Conservation (phyloP, 1,139 yeast genomes). For the Blastobotrys serpentis region DNA sequence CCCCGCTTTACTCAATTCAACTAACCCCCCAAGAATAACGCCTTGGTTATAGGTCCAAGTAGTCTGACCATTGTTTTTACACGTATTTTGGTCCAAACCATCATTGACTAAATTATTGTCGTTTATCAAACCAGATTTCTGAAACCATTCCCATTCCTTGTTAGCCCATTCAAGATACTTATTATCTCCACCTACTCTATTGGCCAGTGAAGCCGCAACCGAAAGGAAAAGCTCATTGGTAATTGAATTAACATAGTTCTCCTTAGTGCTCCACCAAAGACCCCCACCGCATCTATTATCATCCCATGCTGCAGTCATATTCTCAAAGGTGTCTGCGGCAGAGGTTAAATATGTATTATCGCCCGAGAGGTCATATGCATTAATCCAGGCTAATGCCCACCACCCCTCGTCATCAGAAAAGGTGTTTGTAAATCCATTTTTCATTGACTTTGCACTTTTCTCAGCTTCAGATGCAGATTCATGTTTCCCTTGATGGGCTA, state of each 20-base stretch:
- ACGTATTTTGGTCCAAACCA: constrained; percentile 18
- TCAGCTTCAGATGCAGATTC: constrained; percentile 2
- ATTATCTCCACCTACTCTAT: constrained; percentile 15
- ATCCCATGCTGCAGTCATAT: constrained; percentile 22
- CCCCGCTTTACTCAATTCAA: constrained; percentile 19
- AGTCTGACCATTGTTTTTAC: constrained; percentile 21
- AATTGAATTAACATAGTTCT: constrained; percentile 23
- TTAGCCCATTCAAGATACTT: constrained; percentile 22
- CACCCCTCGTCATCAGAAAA: constrained; percentile 26
- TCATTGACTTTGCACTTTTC: constrained; percentile 13
- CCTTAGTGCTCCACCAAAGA: constrained; percentile 19
- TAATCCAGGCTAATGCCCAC: constrained; percentile 27
- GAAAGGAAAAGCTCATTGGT: constrained; percentile 23
- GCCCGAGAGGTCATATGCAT: constrained; percentile 20
- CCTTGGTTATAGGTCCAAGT: constrained; percentile 27
- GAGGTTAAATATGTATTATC: constrained; percentile 16
- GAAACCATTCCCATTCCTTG: constrained; percentile 22
- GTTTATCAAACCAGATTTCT: constrained; percentile 18
- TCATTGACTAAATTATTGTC: constrained; percentile 19
- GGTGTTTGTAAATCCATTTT: constrained; percentile 21
- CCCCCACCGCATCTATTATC: constrained; percentile 23
- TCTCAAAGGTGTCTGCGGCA: constrained; percentile 19
- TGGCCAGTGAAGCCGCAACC: constrained; percentile 20
- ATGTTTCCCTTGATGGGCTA: constrained; percentile 11
- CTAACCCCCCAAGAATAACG: constrained; percentile 24